Base-by-base conservation (phyloP, 2,329 filamentous ascomycete species). In the Stromatinia cepivora region DNA sequence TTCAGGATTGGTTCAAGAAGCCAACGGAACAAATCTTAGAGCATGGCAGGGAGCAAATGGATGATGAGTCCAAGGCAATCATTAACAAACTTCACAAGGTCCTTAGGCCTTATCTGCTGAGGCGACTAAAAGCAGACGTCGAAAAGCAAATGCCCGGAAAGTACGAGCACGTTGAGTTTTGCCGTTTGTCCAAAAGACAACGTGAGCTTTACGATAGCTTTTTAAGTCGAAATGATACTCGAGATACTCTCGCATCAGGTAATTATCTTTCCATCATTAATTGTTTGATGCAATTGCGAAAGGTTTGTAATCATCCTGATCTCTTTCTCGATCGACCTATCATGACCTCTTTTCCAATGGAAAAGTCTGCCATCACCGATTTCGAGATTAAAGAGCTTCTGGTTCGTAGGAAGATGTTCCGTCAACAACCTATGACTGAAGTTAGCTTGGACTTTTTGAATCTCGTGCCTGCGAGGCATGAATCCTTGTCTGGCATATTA, bases 81-180 rank as follows among this genome's bases (percentile, higher is more conserved):
- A 96, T 99, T 73, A 89, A 89, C 58, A 97, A 98, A 79, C 86
- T 99, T 6, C 96, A 99, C 81, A 93, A 96, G 74, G 93, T 98
- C 31, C 84, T 99, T 13, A 89, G 96, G 2, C 95, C 95, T 0
- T 98, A 97, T 77, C 86, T 99, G 15, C 85, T 99, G 9, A 90
- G 95, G 65, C 89, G 95, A 69, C 83, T 99, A 69, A 99, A 99
- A 81, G 92, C 93, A 57, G 95, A 99, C 77, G 95, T 99, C 8
- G 96, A 99, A 81, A 97, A 98, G 81, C 95, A 99, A 79, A 97
- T 99, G 92, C 95, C 96, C 0, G 94, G 88, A 71, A 99, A 99
- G 79, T 97, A 97, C 77, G 96, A 99, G 79, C 94, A 97, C 77
- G 93, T 99, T 28, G 92, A 98, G 73, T 94, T 97, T 77, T 99